Base-by-base conservation (phyloP, 73 alveolate species). In the Symbiodinium pilosum region DNA sequence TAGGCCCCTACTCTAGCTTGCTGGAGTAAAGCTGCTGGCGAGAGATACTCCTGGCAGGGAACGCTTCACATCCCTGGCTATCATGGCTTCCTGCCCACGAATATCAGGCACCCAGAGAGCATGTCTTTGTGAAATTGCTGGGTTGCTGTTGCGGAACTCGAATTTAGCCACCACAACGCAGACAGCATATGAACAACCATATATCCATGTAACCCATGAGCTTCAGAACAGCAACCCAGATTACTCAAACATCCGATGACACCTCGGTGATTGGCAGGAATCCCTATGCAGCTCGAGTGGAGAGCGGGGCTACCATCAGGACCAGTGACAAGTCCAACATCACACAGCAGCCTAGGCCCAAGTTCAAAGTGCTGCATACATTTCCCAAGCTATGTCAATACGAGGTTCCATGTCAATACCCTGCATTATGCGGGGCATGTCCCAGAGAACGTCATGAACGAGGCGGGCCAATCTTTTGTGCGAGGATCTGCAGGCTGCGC, bases 261-360 rank as follows among this genome's bases (percentile, higher is more conserved):
- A n/a, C n/a, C n/a, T n/a, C n/a, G n/a, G n/a, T 54, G n/a, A 21
- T n/a, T 54, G 73, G 32, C 32, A 69, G 85, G 84, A 87, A 87
- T 56, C 94, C 94, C 43, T 87, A 87, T 43, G 42, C 28, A 4
- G 94, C 94, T 21, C 84, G 94, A 18, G 94, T 87, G 85, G 94
- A 51, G 42, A 87, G 94, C 42, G 94, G 94, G 5, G 85, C 94
- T 20, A 87, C 43, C 56, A 30, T 56, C 43, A 52, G 94, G 36
- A 87, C 85, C 94, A 87, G 40, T 42, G 94, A 87, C 64, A 87
- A 87, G 94, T 87, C 94, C 41, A 77, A 87, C 94, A 87, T 87
- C 59, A 87, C 94, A 8, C 85, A 87, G 68, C 94, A 87, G 94
- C n/a, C 41, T 36, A 39, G 38, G 4, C 84, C 36, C 84, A 26